A percentile compares a stretch with the other conserved stretches of the same genome.
Conservation (phyloP, 176 grass and related monocot species). For the Eleusine coracana region DNA sequence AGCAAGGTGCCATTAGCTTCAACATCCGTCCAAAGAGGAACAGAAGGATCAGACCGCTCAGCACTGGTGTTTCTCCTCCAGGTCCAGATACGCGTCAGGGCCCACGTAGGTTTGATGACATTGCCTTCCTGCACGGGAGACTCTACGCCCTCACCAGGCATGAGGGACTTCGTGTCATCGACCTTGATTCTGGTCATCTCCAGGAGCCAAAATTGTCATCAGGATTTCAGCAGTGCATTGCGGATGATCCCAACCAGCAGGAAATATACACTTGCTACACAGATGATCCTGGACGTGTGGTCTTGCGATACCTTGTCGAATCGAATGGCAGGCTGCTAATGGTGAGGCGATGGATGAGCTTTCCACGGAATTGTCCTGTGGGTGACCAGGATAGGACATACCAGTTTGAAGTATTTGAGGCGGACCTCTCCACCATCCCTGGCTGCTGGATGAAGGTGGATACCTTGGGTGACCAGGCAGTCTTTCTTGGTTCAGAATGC, state of each 20-base stretch:
- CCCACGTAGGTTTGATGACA: neutral
- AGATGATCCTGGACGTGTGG: neutral
- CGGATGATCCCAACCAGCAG: neutral
- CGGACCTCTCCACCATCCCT: neutral
- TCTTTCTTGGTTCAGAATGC: slow-evolving; percentile 25
- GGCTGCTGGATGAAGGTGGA: neutral
- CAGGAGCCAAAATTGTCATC: neutral
- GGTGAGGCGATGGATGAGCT: slow-evolving; percentile 7
- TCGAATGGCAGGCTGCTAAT: slow-evolving; percentile 1
- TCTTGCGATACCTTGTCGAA: neutral
- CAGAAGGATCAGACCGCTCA: too few relatives aligned
- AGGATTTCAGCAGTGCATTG: neutral
- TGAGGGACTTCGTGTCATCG: neutral
- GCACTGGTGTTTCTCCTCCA: too few relatives aligned
- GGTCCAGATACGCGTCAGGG: too few relatives aligned
- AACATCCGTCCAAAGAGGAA: neutral
- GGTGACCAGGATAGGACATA: neutral
- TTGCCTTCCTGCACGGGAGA: neutral
- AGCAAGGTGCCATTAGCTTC: neutral
- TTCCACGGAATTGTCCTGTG: neutral
- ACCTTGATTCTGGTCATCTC: neutral
- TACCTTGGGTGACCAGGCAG: neutral
- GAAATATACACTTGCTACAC: neutral
- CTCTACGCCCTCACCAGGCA: neutral
- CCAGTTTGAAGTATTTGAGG: neutral